Conservation (phyloP, 306 rosid species). For the Quillaja saponaria region DNA sequence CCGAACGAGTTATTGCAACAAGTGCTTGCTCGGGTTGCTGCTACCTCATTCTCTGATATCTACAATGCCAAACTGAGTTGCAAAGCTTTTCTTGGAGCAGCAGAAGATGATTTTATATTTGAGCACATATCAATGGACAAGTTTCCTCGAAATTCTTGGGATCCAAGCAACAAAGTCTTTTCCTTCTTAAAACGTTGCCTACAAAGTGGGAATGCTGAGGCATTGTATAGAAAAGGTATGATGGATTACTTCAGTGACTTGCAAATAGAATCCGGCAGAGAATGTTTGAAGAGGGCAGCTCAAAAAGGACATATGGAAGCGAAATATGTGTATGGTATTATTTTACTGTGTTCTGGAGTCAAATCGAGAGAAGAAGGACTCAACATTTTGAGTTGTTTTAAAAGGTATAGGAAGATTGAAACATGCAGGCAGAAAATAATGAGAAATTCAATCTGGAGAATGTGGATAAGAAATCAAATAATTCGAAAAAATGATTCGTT, state of each 20-base stretch:
- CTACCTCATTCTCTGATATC: neutral
- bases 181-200: neutral
- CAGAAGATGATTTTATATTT: neutral
- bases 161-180: neutral
- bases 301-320: constrained; percentile 9
- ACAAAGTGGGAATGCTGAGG: neutral
- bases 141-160: neutral
- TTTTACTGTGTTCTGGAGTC: neutral
- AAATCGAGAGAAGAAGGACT: neutral
- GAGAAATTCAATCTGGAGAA: neutral
- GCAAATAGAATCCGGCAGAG: neutral
- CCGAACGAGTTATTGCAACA: neutral
- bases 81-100: neutral
- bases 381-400: neutral
- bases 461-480: neutral
- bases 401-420: neutral
- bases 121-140: neutral
- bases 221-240: neutral
- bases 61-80: neutral
- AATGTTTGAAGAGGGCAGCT: neutral
- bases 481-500: neutral
- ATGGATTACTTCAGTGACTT: neutral
- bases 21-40: neutral
- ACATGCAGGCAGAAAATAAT: neutral
- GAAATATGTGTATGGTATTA: neutral